Evolutionary conservation across 2,329 filamentous ascomycete species (phyloP), one percentile per base, ranked within the genome.

Genomic region (Penicillium brevicompactum): DNA sequence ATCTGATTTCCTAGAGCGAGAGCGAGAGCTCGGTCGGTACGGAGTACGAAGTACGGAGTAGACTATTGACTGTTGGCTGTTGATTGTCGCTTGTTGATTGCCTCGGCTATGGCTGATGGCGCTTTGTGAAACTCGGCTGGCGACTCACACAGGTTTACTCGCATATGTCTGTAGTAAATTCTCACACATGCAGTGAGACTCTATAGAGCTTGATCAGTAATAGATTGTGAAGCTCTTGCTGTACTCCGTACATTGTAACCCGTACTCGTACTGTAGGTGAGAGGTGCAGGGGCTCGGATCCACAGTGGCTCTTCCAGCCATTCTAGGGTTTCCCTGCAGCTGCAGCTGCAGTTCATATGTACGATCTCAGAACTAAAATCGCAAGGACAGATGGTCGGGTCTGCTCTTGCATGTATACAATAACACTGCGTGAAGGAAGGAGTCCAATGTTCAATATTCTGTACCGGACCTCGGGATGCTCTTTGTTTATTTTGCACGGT

Each of bases 331-430:
- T 56, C 51, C 57, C 57, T 60, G 57, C 57, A 56, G 42, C 38
- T 58, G 45, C 49, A 46, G 50, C 38, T 53, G 47, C 51, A 53
- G 32, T 49, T 61, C 47, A 54, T 51, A 56, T 61, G 59, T 58
- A 58, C 60, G 59, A 61, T 61, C 57, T 52, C 48, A 32, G 38
- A 49, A 48, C 58, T 54, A 56, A 53, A 51, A 54, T 60, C 46
- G 47, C 40, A 46, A 53, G 56, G 46, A 53, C 56, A 51, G 58
- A 34, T 30, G 51, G 55, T 49, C 40, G 27, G 52, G 47, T 54
- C 46, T 53, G 38, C 24, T 53, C 45, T 53, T 49, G 37, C 50
- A 52, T 47, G 40, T 24, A 52, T 40, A 10, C 14, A 42, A 32
- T 27, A 27, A 21, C 24, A 47, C 46, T 44, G 46, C 37, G 5